Evolutionary conservation across 768 basidiomycete genomes (phyloP).

Genomic region (Rhodosporidiobolus odoratus): DNA sequence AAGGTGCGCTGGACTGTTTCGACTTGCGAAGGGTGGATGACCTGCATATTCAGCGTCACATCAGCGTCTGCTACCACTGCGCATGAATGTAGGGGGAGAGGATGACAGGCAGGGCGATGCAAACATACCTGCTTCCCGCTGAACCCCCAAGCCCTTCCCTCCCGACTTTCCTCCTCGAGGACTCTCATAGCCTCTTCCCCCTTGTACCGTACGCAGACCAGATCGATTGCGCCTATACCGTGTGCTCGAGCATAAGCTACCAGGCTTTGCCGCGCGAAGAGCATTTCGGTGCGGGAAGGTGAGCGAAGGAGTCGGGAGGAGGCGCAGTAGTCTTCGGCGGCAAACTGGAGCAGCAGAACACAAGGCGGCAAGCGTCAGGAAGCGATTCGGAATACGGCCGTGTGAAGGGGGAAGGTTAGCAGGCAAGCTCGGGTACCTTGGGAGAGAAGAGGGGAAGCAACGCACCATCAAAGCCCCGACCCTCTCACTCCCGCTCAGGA

Average conservation of each 20-base stretch:
- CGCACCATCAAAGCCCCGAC: background rate
- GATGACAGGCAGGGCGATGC: too few species aligned
- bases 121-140: slow-evolving; percentile 88
- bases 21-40: slow-evolving; percentile 83
- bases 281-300: slow-evolving; percentile 64
- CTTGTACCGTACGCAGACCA: slow-evolving; percentile 70
- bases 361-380: background rate
- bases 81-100: too few species aligned
- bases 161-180: slow-evolving; percentile 67
- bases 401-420: too few species aligned
- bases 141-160: slow-evolving; percentile 76
- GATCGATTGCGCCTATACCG: slow-evolving; percentile 77
- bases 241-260: slow-evolving; percentile 78
- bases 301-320: slow-evolving; percentile 78
- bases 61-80: too few species aligned
- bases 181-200: slow-evolving; percentile 70
- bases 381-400: slow-evolving; percentile 59
- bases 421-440: too few species aligned
- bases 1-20: slow-evolving; percentile 70
- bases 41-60: too few species aligned
- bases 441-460: slow-evolving; percentile 53
- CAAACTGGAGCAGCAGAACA: slow-evolving; percentile 81
- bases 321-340: slow-evolving; percentile 92
- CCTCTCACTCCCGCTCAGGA: background rate
- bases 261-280: slow-evolving; percentile 76